Conservation (phyloP, 805 yeast species). For the Yarrowia sp. region DNA sequence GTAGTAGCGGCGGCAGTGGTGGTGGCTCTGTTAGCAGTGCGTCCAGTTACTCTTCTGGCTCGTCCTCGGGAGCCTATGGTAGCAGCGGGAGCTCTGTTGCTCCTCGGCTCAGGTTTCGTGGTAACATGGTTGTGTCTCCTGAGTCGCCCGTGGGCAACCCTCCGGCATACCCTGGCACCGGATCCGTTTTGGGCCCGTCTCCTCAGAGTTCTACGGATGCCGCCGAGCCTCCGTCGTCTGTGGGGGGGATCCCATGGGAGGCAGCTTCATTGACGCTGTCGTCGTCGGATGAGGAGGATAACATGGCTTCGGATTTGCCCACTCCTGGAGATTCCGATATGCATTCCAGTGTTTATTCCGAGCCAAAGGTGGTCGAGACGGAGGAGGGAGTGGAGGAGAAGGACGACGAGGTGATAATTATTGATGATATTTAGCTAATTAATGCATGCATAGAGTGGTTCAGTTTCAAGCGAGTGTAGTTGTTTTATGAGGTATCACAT, state of each 20-base stretch:
- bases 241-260: slow-evolving; percentile 16
- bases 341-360: slow-evolving; percentile 18
- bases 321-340: slow-evolving; percentile 21
- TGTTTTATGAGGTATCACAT: too few relatives aligned
- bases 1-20: slow-evolving; percentile 22
- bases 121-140: slow-evolving; percentile 2
- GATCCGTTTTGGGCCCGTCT: slow-evolving; percentile 18
- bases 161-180: slow-evolving; percentile 17
- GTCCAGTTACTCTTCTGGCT: slow-evolving; percentile 13
- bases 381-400: neutral
- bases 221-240: neutral
- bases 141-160: slow-evolving; percentile 9
- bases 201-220: slow-evolving; percentile 23
- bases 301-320: slow-evolving; percentile 1
- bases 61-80: slow-evolving; percentile 5
- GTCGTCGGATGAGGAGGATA: slow-evolving; percentile 12
- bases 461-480: neutral
- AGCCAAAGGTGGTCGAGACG: neutral
- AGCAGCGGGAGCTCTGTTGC: slow-evolving; percentile 6
- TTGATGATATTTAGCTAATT: slow-evolving; percentile 20
- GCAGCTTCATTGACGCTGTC: slow-evolving; percentile 19
- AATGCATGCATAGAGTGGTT: slow-evolving; percentile 11
- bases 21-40: slow-evolving; percentile 23
- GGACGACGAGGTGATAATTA: slow-evolving; percentile 4
- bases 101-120: slow-evolving; percentile 20